Percentiles rank a stretch among this genome's conserved stretches.
Evolutionary conservation across 306 rosid species (phyloP).

Genomic region (Senna tora): DNA sequence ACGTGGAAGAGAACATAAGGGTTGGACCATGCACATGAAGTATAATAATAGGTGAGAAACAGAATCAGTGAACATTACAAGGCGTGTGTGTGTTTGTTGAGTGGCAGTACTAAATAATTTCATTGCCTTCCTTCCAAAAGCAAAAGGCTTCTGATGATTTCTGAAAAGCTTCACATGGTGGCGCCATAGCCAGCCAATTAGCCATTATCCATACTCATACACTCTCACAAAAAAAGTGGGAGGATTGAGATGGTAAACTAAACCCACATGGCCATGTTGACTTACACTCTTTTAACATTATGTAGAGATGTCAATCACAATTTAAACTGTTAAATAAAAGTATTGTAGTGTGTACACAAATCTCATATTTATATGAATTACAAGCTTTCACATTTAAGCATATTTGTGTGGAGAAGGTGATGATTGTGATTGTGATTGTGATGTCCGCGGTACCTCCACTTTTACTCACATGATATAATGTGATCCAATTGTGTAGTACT

Average conservation of each 20-base stretch:
- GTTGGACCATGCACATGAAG: too few relatives aligned
- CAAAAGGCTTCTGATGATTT: slow-evolving; percentile 39
- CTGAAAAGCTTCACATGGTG: slow-evolving; percentile 81
- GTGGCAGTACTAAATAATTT: not conserved
- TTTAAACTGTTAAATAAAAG: too few relatives aligned
- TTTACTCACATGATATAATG: slow-evolving; percentile 11
- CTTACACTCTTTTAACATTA: slow-evolving; percentile 24
- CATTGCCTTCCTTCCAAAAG: slow-evolving; percentile 36
- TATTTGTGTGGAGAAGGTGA: too few relatives aligned
- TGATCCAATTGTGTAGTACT: slow-evolving; percentile 28
- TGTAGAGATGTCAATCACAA: too few relatives aligned
- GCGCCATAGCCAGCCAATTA: not conserved
- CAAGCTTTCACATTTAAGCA: too few relatives aligned
- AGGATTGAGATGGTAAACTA: slow-evolving; percentile 15
- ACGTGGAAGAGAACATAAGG: too few relatives aligned
- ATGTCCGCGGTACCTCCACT: too few relatives aligned
- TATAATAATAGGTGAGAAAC: too few relatives aligned
- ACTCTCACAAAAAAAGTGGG: slow-evolving; percentile 31
- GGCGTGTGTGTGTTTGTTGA: not conserved
- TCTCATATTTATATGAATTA: too few relatives aligned
- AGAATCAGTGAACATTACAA: too few relatives aligned
- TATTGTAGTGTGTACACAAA: too few relatives aligned
- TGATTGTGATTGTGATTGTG: not conserved
- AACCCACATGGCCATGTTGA: slow-evolving; percentile 44
- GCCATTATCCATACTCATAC: not conserved